Conservation (phyloP, 805 yeast species). For the Candida arabinofermentans region DNA sequence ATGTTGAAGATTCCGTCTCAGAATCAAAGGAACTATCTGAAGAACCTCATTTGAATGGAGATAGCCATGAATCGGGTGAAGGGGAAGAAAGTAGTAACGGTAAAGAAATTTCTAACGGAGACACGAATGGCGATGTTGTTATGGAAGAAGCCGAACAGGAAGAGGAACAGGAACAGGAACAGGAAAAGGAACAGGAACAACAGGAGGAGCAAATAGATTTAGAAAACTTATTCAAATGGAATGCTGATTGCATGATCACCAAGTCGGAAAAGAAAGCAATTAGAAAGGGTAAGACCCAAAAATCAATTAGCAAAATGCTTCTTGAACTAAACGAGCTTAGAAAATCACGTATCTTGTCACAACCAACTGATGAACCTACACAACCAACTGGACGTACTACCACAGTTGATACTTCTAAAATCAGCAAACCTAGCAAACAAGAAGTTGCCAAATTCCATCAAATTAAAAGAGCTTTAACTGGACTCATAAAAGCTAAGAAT, state of each 20-base stretch:
- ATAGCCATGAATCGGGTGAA: not conserved
- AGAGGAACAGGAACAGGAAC: conserved; percentile 3
- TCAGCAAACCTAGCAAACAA: conserved; percentile 36
- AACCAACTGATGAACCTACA: conserved; percentile 16
- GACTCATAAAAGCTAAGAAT: conserved; percentile 26
- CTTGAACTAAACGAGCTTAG: conserved; percentile 48
- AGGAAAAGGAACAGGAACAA: conserved; percentile 1
- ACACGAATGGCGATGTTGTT: not conserved
- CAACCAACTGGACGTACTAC: conserved; percentile 6
- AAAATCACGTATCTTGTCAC: conserved; percentile 16
- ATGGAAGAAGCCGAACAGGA: not conserved
- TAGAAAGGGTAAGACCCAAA: conserved; percentile 21
- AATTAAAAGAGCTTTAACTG: conserved; percentile 42
- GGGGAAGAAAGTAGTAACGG: not conserved
- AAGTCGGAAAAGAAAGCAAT: conserved; percentile 25
- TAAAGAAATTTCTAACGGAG: too few relatives aligned
- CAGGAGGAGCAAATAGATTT: conserved; percentile 22
- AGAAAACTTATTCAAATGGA: conserved; percentile 26
- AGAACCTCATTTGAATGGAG: not conserved
- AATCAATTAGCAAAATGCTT: conserved; percentile 42
- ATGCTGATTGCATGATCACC: conserved; percentile 21
- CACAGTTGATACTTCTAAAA: conserved; percentile 12
- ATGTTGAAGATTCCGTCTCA: not conserved
- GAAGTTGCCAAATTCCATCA: conserved; percentile 42
- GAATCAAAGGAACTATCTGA: not conserved